phyloP scores from a whole-genome alignment of 2,329 filamentous ascomycete species.

The Paecilomyces formosus region DNA sequence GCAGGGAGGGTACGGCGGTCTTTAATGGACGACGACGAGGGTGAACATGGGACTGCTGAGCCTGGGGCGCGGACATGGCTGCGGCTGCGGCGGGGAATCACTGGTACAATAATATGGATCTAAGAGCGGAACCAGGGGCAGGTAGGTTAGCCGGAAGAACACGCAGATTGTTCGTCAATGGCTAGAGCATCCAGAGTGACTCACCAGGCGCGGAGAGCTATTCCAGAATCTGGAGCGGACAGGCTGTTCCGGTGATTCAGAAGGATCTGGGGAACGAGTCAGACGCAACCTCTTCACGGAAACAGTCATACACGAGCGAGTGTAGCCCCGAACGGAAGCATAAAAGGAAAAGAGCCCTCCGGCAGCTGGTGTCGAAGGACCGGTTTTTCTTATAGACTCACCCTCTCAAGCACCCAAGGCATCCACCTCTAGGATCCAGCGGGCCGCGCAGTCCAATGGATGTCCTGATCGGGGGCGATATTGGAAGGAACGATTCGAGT shows the following conservation, averaged over 20 bases:
- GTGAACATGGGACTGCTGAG: slow-evolving; percentile 18
- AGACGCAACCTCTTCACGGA: slow-evolving; percentile 2
- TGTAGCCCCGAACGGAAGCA: background rate
- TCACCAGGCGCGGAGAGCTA: slow-evolving; percentile 5
- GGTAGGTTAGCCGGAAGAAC: slow-evolving; percentile 3
- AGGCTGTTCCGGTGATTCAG: slow-evolving; percentile 9
- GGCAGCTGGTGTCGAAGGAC: background rate
- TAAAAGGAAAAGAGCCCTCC: background rate
- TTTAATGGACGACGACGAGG: slow-evolving; percentile 30
- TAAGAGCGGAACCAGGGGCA: slow-evolving; percentile 1
- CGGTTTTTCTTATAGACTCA: background rate
- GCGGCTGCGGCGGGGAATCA: slow-evolving; percentile 8
- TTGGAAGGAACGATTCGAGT: background rate
- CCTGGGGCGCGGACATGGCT: slow-evolving; percentile 23
- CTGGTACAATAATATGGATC: slow-evolving; percentile 4
- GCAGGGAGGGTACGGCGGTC: slow-evolving; percentile 18
- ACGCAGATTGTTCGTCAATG: slow-evolving; percentile 7
- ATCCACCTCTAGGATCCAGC: background rate
- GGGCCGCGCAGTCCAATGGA: background rate
- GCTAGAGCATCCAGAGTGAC: slow-evolving; percentile 6
- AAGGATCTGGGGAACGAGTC: slow-evolving; percentile 13
- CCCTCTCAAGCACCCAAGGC: background rate
- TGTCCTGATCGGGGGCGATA: background rate
- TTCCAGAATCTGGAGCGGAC: slow-evolving; percentile 1
- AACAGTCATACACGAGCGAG: background rate